Base-by-base conservation (phyloP, 441 rosid species). In the Populus hybrid region DNA sequence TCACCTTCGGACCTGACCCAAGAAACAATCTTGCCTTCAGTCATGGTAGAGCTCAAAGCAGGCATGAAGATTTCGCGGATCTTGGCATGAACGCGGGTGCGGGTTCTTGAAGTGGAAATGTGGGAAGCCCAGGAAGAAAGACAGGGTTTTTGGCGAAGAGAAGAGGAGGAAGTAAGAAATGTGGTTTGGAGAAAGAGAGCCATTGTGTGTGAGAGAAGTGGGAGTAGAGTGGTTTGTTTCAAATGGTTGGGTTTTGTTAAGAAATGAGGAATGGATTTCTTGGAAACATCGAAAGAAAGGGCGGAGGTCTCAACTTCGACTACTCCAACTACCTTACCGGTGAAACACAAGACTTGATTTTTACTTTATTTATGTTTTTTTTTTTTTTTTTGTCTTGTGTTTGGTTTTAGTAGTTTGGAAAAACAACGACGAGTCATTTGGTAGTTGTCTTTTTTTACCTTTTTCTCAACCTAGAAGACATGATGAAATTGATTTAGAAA, bases 1-100 rank as follows among this genome's bases (percentile, higher is more conserved):
- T 95, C 99, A 61, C 98, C 98, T 81, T 95, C 97, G 28, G 96
- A 89, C 81, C 89, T 95, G 61, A 90, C 79, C 99, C 99, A 95
- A 1, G 99, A 90, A 3, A 95, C 98, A 83, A 95, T 92, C 86
- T 91, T 95, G 2, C 99, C 99, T 50, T 95, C 98, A 0, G 98
- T 93, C 98, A 93, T 95, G 11, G 98, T 95, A 36, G 99, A 95
- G 73, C 99, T 95, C 67, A 95, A 86, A 21, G 99, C 98, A 5
- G 98, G 99, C 97, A 93, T 95, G 94, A 95, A 92, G 70, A 95
- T 95, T 82, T 93, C 99, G 16, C 95, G 92, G 88, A 93, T 95
- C 92, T 90, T 95, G 40, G 99, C 91, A 67, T 78, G 86, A 26
- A 89, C 83, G 8, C 71, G 71, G 42, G 64, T 2, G 10, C 74